Evolutionary conservation across 495 filamentous ascomycete genomes (phyloP).

Genomic region (Penicillium mononematosum): DNA sequence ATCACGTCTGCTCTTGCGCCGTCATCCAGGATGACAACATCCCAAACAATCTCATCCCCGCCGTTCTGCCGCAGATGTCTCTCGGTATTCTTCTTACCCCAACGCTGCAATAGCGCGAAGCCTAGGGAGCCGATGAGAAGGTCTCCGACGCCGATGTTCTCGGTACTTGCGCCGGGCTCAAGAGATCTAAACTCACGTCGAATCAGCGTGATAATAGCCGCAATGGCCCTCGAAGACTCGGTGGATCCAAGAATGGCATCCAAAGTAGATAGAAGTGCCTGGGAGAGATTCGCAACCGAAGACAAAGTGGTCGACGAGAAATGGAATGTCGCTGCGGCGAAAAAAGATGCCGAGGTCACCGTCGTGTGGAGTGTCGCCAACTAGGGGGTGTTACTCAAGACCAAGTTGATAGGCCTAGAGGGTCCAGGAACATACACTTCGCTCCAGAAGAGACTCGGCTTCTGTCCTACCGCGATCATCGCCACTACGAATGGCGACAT

Average conservation of each 20-base stretch:
- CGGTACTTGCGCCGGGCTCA: slow-evolving; percentile 54
- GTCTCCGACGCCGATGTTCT: slow-evolving; percentile 64
- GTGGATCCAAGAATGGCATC: slow-evolving; percentile 76
- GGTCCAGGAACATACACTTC: slow-evolving; percentile 44
- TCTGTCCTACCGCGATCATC: slow-evolving; percentile 58
- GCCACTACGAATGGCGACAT: slow-evolving; percentile 56
- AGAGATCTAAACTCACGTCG: slow-evolving; percentile 68
- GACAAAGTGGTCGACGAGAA: slow-evolving; percentile 62
- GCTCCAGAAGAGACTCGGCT: slow-evolving; percentile 61
- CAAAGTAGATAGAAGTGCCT: slow-evolving; percentile 63
- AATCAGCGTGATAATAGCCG: slow-evolving; percentile 72
- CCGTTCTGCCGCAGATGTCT: slow-evolving; percentile 50
- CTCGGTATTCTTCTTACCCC: slow-evolving; percentile 61
- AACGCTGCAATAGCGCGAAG: slow-evolving; percentile 69
- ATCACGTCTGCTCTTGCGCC: slow-evolving; percentile 61
- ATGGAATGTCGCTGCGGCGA: slow-evolving; percentile 71
- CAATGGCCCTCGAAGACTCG: slow-evolving; percentile 77
- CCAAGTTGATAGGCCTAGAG: not conserved
- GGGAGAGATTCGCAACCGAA: slow-evolving; percentile 60
- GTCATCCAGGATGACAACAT: slow-evolving; percentile 71
- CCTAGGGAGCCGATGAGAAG: slow-evolving; percentile 66
- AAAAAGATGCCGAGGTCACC: slow-evolving; percentile 61
- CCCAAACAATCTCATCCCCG: slow-evolving; percentile 69
- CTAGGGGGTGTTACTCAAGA: slow-evolving; percentile 25
- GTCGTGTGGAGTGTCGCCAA: slow-evolving; percentile 61